Evolutionary conservation across 2,329 filamentous ascomycete genomes (phyloP).

Genomic region (Colletotrichum phormii): DNA sequence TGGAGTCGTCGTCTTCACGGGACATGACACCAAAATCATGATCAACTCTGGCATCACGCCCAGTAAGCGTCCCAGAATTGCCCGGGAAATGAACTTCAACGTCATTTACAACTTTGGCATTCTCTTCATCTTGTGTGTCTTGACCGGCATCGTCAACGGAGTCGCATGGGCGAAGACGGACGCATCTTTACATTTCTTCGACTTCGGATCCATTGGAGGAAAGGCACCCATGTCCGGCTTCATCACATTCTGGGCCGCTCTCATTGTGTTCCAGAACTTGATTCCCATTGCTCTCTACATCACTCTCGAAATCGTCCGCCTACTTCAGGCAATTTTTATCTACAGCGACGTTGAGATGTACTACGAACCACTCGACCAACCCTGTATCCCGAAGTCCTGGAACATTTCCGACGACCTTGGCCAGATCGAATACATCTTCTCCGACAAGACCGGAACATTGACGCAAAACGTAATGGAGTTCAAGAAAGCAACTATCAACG

Average conservation of each 20-base stretch:
- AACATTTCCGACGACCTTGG: conserved; percentile 98
- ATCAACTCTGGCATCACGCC: conserved; percentile 97
- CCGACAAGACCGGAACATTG: conserved; percentile 90
- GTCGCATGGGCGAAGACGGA: conserved; percentile 80
- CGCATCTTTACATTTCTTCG: conserved; percentile 84
- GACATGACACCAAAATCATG: conserved; percentile 99
- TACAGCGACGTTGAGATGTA: conserved; percentile 98
- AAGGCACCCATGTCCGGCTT: conserved; percentile 84
- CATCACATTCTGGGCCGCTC: conserved; percentile 94
- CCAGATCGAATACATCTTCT: conserved; percentile 99
- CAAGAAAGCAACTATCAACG: conserved; percentile 97
- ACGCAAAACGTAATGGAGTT: conserved; percentile 99
- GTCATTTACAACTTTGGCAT: conserved; percentile 97
- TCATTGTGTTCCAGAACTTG: conserved; percentile 98
- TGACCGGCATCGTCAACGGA: conserved; percentile 87
- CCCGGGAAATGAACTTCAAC: conserved; percentile 95
- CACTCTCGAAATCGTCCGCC: conserved; percentile 93
- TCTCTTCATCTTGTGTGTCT: conserved; percentile 87
- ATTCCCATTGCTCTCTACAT: conserved; percentile 98
- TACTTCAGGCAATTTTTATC: conserved; percentile 94
- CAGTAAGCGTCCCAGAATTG: conserved; percentile 91
- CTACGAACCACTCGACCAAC: conserved; percentile 92
- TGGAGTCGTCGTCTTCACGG: conserved; percentile 93
- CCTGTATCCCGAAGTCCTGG: conserved; percentile 97
- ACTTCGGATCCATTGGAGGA: conserved; percentile 84